Evolutionary conservation across 2,329 filamentous ascomycete genomes (phyloP).

Genomic region (Aspergillus pseudoviridinutans): DNA sequence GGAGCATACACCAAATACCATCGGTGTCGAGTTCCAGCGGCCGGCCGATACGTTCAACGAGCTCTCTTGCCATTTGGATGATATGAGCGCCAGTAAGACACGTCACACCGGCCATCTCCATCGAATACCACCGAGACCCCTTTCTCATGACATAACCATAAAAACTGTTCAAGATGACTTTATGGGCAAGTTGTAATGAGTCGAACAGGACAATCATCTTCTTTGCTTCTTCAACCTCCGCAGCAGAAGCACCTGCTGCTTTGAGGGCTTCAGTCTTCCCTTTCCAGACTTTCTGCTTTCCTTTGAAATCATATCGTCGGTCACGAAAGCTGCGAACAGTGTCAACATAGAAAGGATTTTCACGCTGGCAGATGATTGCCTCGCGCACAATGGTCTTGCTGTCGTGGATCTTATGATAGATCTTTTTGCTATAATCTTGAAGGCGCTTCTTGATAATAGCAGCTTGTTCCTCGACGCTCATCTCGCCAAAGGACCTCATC

Average conservation of each 20-base stretch:
- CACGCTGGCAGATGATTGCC: constrained; percentile 95
- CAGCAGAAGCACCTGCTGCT: constrained; percentile 67
- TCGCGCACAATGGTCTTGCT: constrained; percentile 88
- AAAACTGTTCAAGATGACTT: constrained; percentile 98
- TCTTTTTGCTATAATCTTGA: constrained; percentile 93
- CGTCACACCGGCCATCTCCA: constrained; percentile 99
- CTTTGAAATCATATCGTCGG: constrained; percentile 96
- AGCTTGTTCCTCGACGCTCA: constrained; percentile 78
- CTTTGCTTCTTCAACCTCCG: constrained; percentile 87
- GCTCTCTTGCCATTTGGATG: constrained; percentile 89
- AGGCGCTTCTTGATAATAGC: constrained; percentile 77
- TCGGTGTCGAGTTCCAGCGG: constrained; percentile 95
- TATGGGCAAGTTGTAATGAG: constrained; percentile 93
- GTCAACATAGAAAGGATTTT: constrained; percentile 97
- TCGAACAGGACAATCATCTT: constrained; percentile 98
- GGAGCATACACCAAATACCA: constrained; percentile 99
- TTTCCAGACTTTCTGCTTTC: constrained; percentile 97
- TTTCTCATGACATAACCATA: constrained; percentile 99
- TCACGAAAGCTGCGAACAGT: constrained; percentile 96
- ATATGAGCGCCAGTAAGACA: constrained; percentile 94
- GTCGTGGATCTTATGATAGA: constrained; percentile 98
- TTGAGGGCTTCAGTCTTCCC: constrained; percentile 88
- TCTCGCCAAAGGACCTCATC: constrained; percentile 71
- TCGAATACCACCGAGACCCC: constrained; percentile 96
- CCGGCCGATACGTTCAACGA: constrained; percentile 89